Base-by-base conservation (phyloP, 352 stramenopile species). In the Bremia lactucae region DNA sequence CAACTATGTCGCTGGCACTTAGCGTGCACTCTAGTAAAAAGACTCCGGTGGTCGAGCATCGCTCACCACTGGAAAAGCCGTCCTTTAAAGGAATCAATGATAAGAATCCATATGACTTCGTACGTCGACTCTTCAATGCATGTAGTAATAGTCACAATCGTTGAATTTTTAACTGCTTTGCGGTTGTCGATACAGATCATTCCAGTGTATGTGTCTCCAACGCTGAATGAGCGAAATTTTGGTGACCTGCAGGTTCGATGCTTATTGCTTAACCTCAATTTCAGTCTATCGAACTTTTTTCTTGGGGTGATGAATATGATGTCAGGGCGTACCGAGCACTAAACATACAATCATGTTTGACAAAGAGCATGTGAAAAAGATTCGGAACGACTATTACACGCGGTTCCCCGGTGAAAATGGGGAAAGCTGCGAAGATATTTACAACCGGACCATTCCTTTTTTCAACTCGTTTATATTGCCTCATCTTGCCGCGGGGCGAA, bases 201-300 rank as follows among this genome's bases (percentile, higher is more conserved):
- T 22, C 78, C 78, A 0, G 75, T 90, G 42, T 90, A 87, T 52
- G 71, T 90, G 14, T 81, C 78, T 2, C 68, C 74, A 3, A 74
- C 74, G 16, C 57, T 90, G 9, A 90, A 90, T 33, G 78, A 90
- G 46, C 68, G 78, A 35, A 87, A 90, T 62, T 90, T 90, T 60
- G 78, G 78, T 0, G 75, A 87, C 40, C 43, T 90, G 2, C 78
- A 79, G 62, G 62, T 72, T 25, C n/a, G 19, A 43, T 31, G 7
- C n/a, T n/a, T 22, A 20, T 36, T 43, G 15, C 5, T 34, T n/a
- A n/a, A n/a, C n/a, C n/a, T n/a, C n/a, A n/a, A n/a, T n/a, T n/a
- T n/a, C n/a, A n/a, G n/a, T n/a, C n/a, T n/a, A n/a, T n/a, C n/a
- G n/a, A n/a, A n/a, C n/a, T n/a, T n/a, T n/a, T n/a, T n/a, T n/a